Conservation (phyloP, 2,329 filamentous ascomycete genomes). For the Tricladium varicosporioides region DNA sequence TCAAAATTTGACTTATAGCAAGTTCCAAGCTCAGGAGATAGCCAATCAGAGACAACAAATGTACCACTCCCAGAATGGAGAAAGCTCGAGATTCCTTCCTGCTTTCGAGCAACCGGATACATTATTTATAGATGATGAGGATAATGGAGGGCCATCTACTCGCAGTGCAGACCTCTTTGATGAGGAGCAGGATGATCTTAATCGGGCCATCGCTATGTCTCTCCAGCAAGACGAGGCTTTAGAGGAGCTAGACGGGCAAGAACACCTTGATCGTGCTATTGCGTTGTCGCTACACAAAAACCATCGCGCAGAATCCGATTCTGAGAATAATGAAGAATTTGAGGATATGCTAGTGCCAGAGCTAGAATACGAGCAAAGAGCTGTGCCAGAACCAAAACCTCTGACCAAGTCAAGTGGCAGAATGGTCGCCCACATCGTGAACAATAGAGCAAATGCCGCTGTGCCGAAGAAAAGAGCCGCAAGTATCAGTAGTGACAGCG, state of each 20-base stretch:
- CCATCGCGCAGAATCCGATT: conserved; percentile 39
- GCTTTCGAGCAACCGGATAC: conserved; percentile 25
- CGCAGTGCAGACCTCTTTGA: conserved; percentile 13
- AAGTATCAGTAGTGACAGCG: conserved; percentile 50
- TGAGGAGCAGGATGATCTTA: conserved; percentile 63
- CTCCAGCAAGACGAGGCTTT: conserved; percentile 49
- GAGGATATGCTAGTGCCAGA: conserved; percentile 52
- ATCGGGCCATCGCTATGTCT: conserved; percentile 79
- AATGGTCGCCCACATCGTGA: conserved; percentile 72
- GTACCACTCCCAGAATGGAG: conserved; percentile 16
- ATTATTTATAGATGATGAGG: conserved; percentile 30
- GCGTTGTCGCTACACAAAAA: conserved; percentile 77
- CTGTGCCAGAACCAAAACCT: conserved; percentile 49
- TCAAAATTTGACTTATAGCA: conserved; percentile 26
- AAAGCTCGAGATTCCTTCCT: conserved; percentile 8
- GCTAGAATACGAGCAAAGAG: conserved; percentile 57
- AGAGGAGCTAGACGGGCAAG: conserved; percentile 57
- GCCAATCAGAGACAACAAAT: conserved; percentile 24
- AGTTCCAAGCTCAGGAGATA: conserved; percentile 29
- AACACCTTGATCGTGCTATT: conserved; percentile 79
- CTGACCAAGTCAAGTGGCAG: conserved; percentile 51
- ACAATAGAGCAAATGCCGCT: conserved; percentile 66
- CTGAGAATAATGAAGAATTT: conserved; percentile 41
- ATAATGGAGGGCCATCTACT: conserved; percentile 11
- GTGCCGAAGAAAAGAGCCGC: conserved; percentile 42